Base-by-base conservation (phyloP, 176 grass and related monocot genomes). In the Bromus sterilis region DNA sequence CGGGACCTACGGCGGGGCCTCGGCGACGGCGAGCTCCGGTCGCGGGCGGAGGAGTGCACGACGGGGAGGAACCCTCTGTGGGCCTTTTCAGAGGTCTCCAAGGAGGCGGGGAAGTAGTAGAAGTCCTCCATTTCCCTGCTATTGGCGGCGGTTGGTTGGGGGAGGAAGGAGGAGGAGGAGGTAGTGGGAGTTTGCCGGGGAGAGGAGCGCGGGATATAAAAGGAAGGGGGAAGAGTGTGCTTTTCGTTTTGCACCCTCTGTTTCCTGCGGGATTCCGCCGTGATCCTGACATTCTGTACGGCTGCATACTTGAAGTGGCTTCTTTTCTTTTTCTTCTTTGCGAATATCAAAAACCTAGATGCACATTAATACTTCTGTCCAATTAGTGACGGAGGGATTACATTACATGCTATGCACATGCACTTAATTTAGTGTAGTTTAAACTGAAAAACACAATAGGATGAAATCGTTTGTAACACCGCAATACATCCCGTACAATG, bases 121-220 rank as follows among this genome's bases (percentile, higher is more conserved):
- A 43, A 43, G 35, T 85, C 55, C 33, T 89, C 87, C 78, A 89
- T 85, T 56, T 61, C 56, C 12, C 44, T 20, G 13, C 4, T 84
- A n/a, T n/a, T n/a, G n/a, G n/a, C n/a, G n/a, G n/a, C 26, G 20
- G 53, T 59, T 75, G 48, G 58, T 10, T 60, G 68, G 33, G 36
- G 51, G 37, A 63, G 36, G 36, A 42, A 0, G 15, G 28, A n/a
- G 15, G 15, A 6, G 5, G 11, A 11, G 37, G 58, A 29, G 75
- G 44, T 12, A 16, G 39, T 51, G 77, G 77, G 61, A 69, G 69
- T 26, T 58, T n/a, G 35, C 11, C 29, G 39, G 59, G 26, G 4
- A 16, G 41, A 14, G 11, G 23, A 41, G 42, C 14, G 33, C 41
- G 11, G 72, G 33, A 18, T 85, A 77, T 71, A 69, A 56, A 4